Base-by-base conservation (phyloP, 352 stramenopile genomes). In the Globisporangium nunn region DNA sequence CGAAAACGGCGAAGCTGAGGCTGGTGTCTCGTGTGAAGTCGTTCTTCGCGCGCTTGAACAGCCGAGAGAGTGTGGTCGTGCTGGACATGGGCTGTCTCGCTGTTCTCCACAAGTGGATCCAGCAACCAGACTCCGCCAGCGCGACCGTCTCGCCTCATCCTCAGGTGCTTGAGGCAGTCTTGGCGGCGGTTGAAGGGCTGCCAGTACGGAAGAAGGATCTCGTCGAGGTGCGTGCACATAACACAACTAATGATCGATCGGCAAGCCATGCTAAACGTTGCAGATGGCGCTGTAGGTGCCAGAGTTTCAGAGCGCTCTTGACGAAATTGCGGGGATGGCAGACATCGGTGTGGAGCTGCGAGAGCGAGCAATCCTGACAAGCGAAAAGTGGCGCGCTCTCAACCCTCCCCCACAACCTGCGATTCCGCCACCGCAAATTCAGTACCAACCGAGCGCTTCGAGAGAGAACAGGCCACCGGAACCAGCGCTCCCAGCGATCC, bases 1-100 rank as follows among this genome's bases (percentile, higher is more conserved):
- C 84, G 3, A 94, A 92, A 46, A 92, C 81, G 1, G 78, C 75
- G 15, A 85, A 83, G 40, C 52, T 94, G 54, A 69, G 84, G 4
- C 55, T 92, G 10, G 75, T 92, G 28, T 88, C 81, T 3, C 65
- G 61, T 1, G 76, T 89, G 10, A 94, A 92, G 58, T 68, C 72
- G 1, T 94, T 91, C 59, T 92, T 91, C 35, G 58, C 52, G 0
- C 64, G 70, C 29, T 64, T 92, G 2, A 88, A 82, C 50, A 54
- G 62, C 18, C 76, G 75, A 28, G 78, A 94, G 58, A 72, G 67
- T 23, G 17, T 67, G 3, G 66, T 66, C 31, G 72, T 80, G 48
- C 64, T 94, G 7, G 75, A 91, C 18, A 61, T 82, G 58, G 81
- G 76, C 4, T 85, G 78, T 47, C 45, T 94, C 15, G 50, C 60